A percentile compares a stretch with the other conserved stretches of the same genome.
phyloP scores from a whole-genome alignment of 2,329 filamentous ascomycete genomes.

The Aspergillus latus region DNA sequence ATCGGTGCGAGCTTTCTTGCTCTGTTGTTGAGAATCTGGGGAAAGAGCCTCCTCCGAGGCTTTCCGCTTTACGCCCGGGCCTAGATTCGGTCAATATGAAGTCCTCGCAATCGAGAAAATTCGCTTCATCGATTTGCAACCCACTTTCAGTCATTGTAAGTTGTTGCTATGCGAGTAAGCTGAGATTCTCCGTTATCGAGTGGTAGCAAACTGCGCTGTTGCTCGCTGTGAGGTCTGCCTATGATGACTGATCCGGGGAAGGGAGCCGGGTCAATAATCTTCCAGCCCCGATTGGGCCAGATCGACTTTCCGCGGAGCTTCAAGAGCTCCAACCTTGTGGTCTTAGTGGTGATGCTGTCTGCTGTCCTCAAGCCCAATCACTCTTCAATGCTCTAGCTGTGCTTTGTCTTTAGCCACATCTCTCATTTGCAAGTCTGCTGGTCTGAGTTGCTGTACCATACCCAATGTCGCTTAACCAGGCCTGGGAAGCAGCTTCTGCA shows the following conservation, averaged over 20 bases:
- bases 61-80: constrained; percentile 47
- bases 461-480: constrained; percentile 70
- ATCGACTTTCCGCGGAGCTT: constrained; percentile 17
- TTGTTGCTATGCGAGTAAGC: not conserved
- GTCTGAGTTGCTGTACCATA: constrained; percentile 4
- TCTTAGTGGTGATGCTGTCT: not conserved
- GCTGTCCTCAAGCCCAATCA: not conserved
- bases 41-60: constrained; percentile 50
- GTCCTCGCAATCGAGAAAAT: not conserved
- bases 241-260: constrained; percentile 18
- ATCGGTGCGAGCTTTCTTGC: constrained; percentile 52
- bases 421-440: constrained; percentile 4
- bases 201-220: constrained; percentile 16
- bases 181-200: not conserved
- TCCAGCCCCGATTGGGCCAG: constrained; percentile 26
- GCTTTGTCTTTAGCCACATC: not conserved
- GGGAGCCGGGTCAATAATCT: constrained; percentile 23
- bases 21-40: constrained; percentile 44
- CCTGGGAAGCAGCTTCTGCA: constrained; percentile 90
- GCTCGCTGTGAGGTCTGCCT: constrained; percentile 9
- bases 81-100: constrained; percentile 14
- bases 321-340: constrained; percentile 12
- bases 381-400: not conserved
- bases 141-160: constrained; percentile 37
- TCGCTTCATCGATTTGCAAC: constrained; percentile 8